A percentile compares a stretch with the other conserved stretches of the same genome.
Evolutionary conservation across 352 stramenopile species (phyloP).

Genomic region (Phytopythium aichiense): DNA sequence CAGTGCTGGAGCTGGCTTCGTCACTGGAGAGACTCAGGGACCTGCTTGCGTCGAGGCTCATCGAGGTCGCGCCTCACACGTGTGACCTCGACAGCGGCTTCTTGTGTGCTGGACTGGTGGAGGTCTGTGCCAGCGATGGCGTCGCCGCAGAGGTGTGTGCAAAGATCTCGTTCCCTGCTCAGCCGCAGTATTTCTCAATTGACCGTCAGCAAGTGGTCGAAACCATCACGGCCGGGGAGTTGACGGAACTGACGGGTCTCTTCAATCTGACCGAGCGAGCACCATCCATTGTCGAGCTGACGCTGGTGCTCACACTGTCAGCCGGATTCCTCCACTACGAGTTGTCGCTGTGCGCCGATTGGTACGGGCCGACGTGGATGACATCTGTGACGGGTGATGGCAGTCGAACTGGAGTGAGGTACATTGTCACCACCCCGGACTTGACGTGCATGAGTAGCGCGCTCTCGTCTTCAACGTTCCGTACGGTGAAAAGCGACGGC

Average conservation of each 20-base stretch:
- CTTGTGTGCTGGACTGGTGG: conserved; percentile 11
- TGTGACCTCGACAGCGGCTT: neutral
- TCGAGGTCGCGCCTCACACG: conserved; percentile 17
- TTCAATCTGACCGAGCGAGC: neutral
- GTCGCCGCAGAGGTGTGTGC: conserved; percentile 11
- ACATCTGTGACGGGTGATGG: neutral
- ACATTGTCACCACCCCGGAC: conserved; percentile 11
- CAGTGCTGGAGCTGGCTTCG: conserved; percentile 8
- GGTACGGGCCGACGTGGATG: neutral
- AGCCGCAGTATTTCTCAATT: neutral
- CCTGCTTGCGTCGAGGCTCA: conserved; percentile 19
- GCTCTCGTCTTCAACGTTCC: conserved; percentile 12
- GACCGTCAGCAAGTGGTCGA: neutral
- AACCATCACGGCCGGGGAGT: neutral
- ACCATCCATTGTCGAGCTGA: neutral
- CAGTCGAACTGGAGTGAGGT: neutral
- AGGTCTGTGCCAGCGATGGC: conserved; percentile 29
- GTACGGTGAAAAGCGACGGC: neutral
- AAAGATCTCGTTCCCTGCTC: conserved; percentile 16
- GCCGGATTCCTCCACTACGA: neutral
- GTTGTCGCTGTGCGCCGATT: neutral
- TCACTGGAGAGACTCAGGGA: conserved; percentile 22
- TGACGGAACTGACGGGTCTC: neutral
- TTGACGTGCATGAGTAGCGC: conserved; percentile 21
- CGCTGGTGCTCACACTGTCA: neutral